Base-by-base conservation (phyloP, 768 basidiomycete species). In the Porpolomopsis calyptriformis region DNA sequence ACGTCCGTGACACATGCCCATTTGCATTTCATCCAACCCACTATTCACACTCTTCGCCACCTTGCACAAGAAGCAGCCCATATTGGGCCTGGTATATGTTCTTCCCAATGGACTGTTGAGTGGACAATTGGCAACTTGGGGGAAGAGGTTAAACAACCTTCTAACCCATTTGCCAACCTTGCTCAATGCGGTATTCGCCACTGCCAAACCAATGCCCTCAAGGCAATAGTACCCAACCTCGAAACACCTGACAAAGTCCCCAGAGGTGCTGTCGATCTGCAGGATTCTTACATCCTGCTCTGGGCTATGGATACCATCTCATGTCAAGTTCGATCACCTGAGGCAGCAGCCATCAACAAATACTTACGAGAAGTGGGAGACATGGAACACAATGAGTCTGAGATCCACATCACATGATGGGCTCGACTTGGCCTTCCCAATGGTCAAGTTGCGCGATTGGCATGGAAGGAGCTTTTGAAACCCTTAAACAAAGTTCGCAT, bases 211-310 rank as follows among this genome's bases (percentile, higher is more conserved):
- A 50, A 46, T 25, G 34, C 40, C 12, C 34, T 48, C n/a, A n/a
- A n/a, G n/a, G n/a, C n/a, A n/a, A n/a, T n/a, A n/a, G n/a, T n/a
- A n/a, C n/a, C n/a, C n/a, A n/a, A 51, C 54, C 7, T 60, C 50
- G 51, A 20, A 48, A 14, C 53, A 52, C 31, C 51, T 55, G 24
- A 58, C 59, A 23, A 60, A 57, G 1, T 20, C 60, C 41, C 42
- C 12, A 26, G 31, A 14, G 48, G 48, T 25, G 11, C 48, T n/a
- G 12, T 43, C 16, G 42, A 49, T 26, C 2, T 49, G 2, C 20
- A 33, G 8, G 24, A 43, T 1, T 11, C 12, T 3, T 49, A 33
- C 20, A 19, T 43, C 9, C 34, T 49, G 8, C 33, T 49, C 1
- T 33, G 42, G 4, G 48, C 48, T 25, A 49, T 33, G 40, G 48